phyloP scores from a whole-genome alignment of 2,329 filamentous ascomycete species.

The Alternaria sp. region DNA sequence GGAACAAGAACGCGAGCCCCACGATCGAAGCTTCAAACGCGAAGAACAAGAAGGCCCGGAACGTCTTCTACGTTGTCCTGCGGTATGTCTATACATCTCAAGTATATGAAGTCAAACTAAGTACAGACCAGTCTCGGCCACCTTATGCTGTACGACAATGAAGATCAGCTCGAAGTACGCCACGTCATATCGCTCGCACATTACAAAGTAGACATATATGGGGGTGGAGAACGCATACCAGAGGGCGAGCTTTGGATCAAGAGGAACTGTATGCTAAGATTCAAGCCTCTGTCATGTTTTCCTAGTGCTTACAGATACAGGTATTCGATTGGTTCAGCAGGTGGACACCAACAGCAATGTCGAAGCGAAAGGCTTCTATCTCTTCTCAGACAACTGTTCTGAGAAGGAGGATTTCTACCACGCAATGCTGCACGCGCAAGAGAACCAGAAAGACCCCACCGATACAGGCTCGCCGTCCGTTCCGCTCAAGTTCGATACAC shows the following conservation, averaged over 20 bases:
- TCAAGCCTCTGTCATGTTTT: not conserved
- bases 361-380: constrained; percentile 83
- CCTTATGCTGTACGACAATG: constrained; percentile 96
- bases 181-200: constrained; percentile 94
- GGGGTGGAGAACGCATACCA: constrained; percentile 75
- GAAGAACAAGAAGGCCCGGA: constrained; percentile 70
- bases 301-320: constrained; percentile 19
- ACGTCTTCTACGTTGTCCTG: constrained; percentile 91
- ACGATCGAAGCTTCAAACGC: constrained; percentile 61
- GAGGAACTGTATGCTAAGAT: constrained; percentile 68
- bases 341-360: constrained; percentile 59
- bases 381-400: constrained; percentile 94
- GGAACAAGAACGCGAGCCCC: constrained; percentile 65
- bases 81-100: constrained; percentile 61
- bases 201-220: constrained; percentile 84
- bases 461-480: constrained; percentile 64
- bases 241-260: constrained; percentile 97
- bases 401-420: constrained; percentile 99
- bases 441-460: constrained; percentile 64
- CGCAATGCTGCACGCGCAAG: constrained; percentile 83
- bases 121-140: constrained; percentile 67
- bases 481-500: constrained; percentile 78
- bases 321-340: constrained; percentile 75
- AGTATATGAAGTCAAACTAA: constrained; percentile 11
- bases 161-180: constrained; percentile 91